Evolutionary conservation across 225 moss, liverwort and hornwort genomes (phyloP).

Genomic region (Thuidium tamariscinum): DNA sequence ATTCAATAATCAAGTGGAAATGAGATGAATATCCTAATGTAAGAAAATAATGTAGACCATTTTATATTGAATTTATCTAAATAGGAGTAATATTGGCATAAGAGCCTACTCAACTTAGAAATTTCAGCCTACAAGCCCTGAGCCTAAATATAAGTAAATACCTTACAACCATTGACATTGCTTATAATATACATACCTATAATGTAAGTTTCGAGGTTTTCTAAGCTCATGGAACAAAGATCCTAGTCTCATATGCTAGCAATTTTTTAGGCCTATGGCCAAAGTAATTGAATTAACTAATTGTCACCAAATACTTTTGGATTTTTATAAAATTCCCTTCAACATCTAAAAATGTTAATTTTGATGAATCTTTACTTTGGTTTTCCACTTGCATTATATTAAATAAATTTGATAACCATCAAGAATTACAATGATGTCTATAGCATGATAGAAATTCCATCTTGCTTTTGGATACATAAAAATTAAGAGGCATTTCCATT

Average conservation of each 20-base stretch:
- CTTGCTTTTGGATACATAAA: not conserved
- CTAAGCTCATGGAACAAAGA: too few species aligned
- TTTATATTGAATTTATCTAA: not conserved
- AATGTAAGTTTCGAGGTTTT: too few species aligned
- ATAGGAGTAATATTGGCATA: not conserved
- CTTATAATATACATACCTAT: too few species aligned
- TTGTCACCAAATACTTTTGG: too few species aligned
- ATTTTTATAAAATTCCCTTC: not conserved
- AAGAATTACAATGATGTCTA: not conserved
- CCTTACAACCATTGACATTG: too few species aligned
- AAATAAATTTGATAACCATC: not conserved
- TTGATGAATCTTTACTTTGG: not conserved
- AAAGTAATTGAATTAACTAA: not conserved
- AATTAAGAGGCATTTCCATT: not conserved
- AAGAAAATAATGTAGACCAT: not conserved
- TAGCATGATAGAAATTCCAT: not conserved
- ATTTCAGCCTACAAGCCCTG: too few species aligned
- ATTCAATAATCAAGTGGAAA: not conserved
- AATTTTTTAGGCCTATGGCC: not conserved
- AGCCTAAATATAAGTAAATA: too few species aligned
- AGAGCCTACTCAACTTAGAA: too few species aligned
- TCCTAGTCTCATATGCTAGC: too few species aligned
- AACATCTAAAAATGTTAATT: too few species aligned
- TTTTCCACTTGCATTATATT: not conserved
- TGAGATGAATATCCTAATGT: not conserved